Conservation (phyloP, 768 basidiomycete genomes). For the Boletus barrowsii region DNA sequence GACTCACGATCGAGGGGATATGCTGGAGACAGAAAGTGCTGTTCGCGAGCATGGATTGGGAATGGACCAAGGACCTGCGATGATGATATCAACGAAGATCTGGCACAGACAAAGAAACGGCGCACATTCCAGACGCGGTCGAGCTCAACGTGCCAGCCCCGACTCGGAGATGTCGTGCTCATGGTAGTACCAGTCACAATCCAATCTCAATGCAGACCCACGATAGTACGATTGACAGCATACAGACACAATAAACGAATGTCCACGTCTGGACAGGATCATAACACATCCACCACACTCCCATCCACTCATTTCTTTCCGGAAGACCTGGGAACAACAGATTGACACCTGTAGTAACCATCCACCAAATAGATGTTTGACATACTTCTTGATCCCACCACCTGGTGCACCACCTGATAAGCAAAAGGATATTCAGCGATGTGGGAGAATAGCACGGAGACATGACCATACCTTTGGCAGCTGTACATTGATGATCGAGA, state of each 20-base stretch:
- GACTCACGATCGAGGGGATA: conserved; percentile 64
- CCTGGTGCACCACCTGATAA: conserved; percentile 61
- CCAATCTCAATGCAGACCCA: not conserved
- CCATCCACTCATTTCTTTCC: conserved; percentile 57
- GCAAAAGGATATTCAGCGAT: not conserved
- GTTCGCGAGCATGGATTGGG: conserved; percentile 80
- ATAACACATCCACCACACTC: not conserved
- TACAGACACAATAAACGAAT: conserved; percentile 4
- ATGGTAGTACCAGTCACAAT: conserved; percentile 1
- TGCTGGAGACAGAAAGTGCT: conserved; percentile 76
- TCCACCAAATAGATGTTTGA: conserved; percentile 12
- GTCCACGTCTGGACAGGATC: not conserved
- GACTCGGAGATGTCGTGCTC: conserved; percentile 4
- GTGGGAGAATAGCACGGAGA: conserved; percentile 4
- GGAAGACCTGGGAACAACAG: conserved; percentile 49
- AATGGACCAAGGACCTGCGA: conserved; percentile 76
- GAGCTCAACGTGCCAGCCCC: conserved; percentile 24
- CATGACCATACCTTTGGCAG: conserved; percentile 27
- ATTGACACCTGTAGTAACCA: conserved; percentile 5
- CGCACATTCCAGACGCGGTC: conserved; percentile 30
- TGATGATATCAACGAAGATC: not conserved
- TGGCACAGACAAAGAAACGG: not conserved
- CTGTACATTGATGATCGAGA: conserved; percentile 13
- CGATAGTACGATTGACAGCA: not conserved
- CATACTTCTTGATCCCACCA: conserved; percentile 86